Evolutionary conservation across 768 basidiomycete genomes (phyloP), one percentile per base, ranked within the genome.

Genomic region (Trametes punicea): DNA sequence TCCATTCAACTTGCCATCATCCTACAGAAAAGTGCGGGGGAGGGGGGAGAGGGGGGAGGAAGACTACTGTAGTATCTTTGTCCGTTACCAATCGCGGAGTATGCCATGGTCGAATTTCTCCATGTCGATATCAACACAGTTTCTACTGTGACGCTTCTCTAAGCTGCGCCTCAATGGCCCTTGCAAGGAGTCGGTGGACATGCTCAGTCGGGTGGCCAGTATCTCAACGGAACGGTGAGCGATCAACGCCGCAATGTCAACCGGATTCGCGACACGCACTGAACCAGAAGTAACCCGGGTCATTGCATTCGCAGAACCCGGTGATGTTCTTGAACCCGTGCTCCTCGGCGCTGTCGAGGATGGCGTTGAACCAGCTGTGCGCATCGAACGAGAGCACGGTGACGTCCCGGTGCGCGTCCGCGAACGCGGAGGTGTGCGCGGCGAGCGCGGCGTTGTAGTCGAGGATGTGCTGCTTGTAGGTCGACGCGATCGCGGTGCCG

Each of bases 271-370:
- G 10, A 6, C 6, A 77, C 77, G 65, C 56, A 81, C 79, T 75
- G 66, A 72, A 80, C 80, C 80, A 82, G 67, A 81, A 81, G 65
- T 70, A 82, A 2, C 73, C 73, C 4, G 75, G 73, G 55, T 79
- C 71, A 18, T 67, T 61, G 65, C 80, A 81, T 38, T 76, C 75
- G 67, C 80, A 81, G 62, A 77, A 80, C n/a, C 77, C 77, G n/a
- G 78, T 80, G 1, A 72, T 73, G 57, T 81, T 75, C 20, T 67
- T 74, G 62, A 82, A 82, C 10, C 78, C 79, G 61, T 68, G 78
- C 10, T 63, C 23, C 23, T 41, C 55, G 2, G 77, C 71, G 41
- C 73, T 60, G 57, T 80, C 77, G 20, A 83, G 69, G 6, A 81
- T 63, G 10, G 41, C 55, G 61, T 74, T 77, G 70, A 81, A 81